Evolutionary conservation across 495 filamentous ascomycete genomes (phyloP).

Genomic region (Beverwykella pulmonaria): DNA sequence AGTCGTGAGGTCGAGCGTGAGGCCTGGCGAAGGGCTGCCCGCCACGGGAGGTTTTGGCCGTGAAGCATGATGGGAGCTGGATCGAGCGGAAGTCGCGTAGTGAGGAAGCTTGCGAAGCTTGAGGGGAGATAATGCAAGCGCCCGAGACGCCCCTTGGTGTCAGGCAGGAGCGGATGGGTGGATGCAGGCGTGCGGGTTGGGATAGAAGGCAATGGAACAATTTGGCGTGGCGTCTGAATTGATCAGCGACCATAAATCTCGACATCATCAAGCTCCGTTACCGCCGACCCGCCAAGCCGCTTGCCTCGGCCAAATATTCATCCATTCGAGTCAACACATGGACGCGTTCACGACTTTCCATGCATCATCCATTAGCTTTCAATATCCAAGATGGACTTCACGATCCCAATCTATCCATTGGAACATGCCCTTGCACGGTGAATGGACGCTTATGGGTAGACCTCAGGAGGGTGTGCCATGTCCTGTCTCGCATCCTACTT

Average conservation of each 20-base stretch:
- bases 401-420: too few relatives aligned
- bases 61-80: conserved; percentile 51
- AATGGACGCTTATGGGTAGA: too few relatives aligned
- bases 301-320: conserved; percentile 13
- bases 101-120: not conserved
- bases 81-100: not conserved
- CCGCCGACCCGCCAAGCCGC: conserved; percentile 15
- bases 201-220: not conserved
- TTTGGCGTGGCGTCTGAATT: conserved; percentile 20
- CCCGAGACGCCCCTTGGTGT: conserved; percentile 8
- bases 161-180: not conserved
- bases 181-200: not conserved
- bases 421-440: too few relatives aligned
- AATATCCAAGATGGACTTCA: too few relatives aligned
- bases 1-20: conserved; percentile 25
- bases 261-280: conserved; percentile 33
- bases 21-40: conserved; percentile 48
- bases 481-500: too few relatives aligned
- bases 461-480: too few relatives aligned
- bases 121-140: not conserved
- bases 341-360: too few relatives aligned
- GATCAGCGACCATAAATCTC: conserved; percentile 26
- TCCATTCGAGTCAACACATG: too few relatives aligned
- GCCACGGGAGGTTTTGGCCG: conserved; percentile 56
- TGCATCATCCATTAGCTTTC: too few relatives aligned